Conservation (phyloP, 2,329 filamentous ascomycete species). For the Huntiella moniliformis region DNA sequence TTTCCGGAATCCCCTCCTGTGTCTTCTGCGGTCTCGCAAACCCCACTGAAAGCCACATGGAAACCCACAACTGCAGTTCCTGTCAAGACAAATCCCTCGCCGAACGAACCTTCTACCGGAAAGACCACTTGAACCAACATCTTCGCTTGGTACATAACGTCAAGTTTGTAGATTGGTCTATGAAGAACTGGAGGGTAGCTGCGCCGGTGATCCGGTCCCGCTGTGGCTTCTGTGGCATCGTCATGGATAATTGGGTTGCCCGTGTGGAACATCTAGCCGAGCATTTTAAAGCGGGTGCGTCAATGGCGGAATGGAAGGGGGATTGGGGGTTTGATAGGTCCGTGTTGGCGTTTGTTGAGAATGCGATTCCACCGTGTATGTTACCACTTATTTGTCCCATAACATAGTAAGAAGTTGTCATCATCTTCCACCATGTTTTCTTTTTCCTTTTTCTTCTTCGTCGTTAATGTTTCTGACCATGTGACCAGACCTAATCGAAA, state of each 20-base stretch:
- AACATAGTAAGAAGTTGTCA: constrained; percentile 12
- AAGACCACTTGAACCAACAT: constrained; percentile 49
- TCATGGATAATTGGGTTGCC: constrained; percentile 42
- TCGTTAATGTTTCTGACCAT: not conserved
- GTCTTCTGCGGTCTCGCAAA: constrained; percentile 40
- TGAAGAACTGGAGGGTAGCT: constrained; percentile 41
- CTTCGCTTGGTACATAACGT: constrained; percentile 41
- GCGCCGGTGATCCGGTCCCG: constrained; percentile 43
- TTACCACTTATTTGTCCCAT: constrained; percentile 20
- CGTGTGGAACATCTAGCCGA: constrained; percentile 46
- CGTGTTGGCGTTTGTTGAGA: constrained; percentile 44
- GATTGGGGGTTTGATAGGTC: constrained; percentile 48
- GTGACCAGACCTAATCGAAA: constrained; percentile 40
- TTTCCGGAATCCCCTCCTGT: constrained; percentile 37
- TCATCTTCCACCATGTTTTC: not conserved
- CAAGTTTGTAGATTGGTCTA: constrained; percentile 46
- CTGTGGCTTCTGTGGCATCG: constrained; percentile 45
- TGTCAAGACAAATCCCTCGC: constrained; percentile 46
- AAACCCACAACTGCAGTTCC: constrained; percentile 38
- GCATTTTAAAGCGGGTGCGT: constrained; percentile 46
- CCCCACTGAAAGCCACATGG: constrained; percentile 36
- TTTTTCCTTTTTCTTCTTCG: not conserved
- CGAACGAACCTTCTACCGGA: constrained; percentile 48
- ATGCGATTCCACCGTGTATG: constrained; percentile 47
- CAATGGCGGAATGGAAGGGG: constrained; percentile 52